A percentile compares a stretch with the other conserved stretches of the same genome.
Evolutionary conservation across 2,329 filamentous ascomycete genomes (phyloP).

Genomic region (Chalara sp.): DNA sequence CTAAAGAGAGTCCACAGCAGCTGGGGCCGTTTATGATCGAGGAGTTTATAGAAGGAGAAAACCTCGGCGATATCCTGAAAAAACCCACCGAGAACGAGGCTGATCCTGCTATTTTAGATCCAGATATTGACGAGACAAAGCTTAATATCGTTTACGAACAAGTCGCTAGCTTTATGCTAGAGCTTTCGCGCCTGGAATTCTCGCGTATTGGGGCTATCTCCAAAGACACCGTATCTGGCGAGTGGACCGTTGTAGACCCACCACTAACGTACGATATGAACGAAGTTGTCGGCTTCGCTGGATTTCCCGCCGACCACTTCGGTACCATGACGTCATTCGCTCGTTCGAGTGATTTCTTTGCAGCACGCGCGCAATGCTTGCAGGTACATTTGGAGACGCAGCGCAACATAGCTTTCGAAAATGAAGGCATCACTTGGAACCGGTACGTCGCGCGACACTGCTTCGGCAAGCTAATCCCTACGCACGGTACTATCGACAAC

Average conservation of each 20-base stretch:
- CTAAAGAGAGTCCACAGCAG: constrained; percentile 24
- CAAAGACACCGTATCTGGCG: constrained; percentile 6
- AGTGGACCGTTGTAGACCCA: constrained; percentile 25
- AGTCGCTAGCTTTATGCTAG: constrained; percentile 8
- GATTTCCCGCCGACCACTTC: constrained; percentile 17
- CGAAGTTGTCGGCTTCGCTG: constrained; percentile 25
- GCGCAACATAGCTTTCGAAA: constrained; percentile 30
- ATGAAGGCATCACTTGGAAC: constrained; percentile 22
- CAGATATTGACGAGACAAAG: constrained; percentile 6
- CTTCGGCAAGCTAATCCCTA: constrained; percentile 8
- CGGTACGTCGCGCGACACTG: constrained; percentile 25
- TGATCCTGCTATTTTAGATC: constrained; percentile 3
- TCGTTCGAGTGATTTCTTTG: constrained; percentile 32
- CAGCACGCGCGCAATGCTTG: constrained; percentile 33
- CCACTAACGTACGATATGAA: constrained; percentile 38
- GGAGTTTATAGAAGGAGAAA: constrained; percentile 25
- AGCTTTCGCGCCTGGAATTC: constrained; percentile 8
- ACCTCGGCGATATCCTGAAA: constrained; percentile 12
- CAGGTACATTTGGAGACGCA: constrained; percentile 33
- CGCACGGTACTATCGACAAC: constrained; percentile 3
- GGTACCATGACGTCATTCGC: constrained; percentile 21
- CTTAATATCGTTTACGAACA: constrained; percentile 8
- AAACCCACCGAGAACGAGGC: constrained; percentile 3
- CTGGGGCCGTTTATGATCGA: constrained; percentile 29
- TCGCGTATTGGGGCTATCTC: constrained; percentile 8